Evolutionary conservation across 441 rosid species (phyloP).

Genomic region (Manihot esculenta): DNA sequence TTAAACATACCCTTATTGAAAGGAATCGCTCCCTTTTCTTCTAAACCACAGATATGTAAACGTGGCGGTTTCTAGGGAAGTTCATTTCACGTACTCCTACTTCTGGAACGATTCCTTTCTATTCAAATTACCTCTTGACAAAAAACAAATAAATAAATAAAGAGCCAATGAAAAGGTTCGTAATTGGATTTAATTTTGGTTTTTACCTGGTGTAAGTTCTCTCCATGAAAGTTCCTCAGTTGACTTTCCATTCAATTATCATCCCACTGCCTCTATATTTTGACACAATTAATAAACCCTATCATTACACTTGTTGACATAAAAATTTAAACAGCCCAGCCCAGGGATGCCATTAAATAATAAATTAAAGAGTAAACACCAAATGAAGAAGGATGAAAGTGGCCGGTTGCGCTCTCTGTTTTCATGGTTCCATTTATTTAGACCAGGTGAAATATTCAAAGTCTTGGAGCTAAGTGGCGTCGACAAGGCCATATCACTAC

Average conservation of each 20-base stretch:
- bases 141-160: too few relatives aligned
- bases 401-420: constrained; percentile 1
- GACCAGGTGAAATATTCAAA: constrained; percentile 20
- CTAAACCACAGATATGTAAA: too few relatives aligned
- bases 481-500: constrained; percentile 17
- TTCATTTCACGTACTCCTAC: not conserved
- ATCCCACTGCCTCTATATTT: too few relatives aligned
- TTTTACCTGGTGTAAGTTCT: too few relatives aligned
- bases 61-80: not conserved
- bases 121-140: too few relatives aligned
- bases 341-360: not conserved
- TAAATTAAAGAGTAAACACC: too few relatives aligned
- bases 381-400: not conserved
- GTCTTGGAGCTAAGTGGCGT: constrained; percentile 23
- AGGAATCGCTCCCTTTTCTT: not conserved
- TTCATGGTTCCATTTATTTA: constrained; percentile 2
- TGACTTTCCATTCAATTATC: not conserved
- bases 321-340: too few relatives aligned
- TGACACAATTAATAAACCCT: too few relatives aligned
- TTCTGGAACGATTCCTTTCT: not conserved
- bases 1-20: too few relatives aligned
- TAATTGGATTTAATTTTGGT: too few relatives aligned
- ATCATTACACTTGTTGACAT: too few relatives aligned
- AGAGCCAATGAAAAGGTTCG: not conserved
- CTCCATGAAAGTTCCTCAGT: not conserved